Evolutionary conservation across 345 rosid species (phyloP).

Genomic region (Leavenworthia alabamica): DNA sequence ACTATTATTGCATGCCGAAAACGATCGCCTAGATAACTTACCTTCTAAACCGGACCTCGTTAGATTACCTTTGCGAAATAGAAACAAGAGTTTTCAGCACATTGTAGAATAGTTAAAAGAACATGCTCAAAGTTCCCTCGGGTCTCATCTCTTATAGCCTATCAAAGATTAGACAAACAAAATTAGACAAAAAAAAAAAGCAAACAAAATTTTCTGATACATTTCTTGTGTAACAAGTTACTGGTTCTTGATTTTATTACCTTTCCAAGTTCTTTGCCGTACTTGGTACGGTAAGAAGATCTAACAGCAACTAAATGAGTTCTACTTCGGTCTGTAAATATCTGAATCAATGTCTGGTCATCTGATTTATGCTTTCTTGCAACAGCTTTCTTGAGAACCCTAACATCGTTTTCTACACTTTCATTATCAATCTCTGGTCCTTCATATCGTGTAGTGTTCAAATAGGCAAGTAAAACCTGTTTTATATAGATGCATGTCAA

Average conservation of each 20-base stretch:
- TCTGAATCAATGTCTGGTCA: slow-evolving; percentile 36
- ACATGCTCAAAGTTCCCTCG: slow-evolving; percentile 44
- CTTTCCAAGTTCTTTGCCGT: slow-evolving; percentile 39
- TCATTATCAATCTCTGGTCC: slow-evolving; percentile 55
- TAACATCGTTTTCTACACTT: slow-evolving; percentile 48
- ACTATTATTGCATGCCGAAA: no score
- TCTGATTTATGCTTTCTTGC: slow-evolving; percentile 39
- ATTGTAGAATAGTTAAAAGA: slow-evolving; percentile 47
- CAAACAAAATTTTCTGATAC: no score
- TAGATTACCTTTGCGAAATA: no score
- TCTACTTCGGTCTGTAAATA: slow-evolving; percentile 58
- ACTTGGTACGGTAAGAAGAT: slow-evolving; percentile 34
- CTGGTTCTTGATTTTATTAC: slow-evolving; percentile 26
- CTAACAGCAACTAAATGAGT: slow-evolving; percentile 48
- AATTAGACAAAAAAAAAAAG: no score
- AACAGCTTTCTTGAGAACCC: slow-evolving; percentile 33
- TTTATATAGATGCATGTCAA: not conserved
- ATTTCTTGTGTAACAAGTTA: slow-evolving; percentile 5
- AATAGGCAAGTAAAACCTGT: slow-evolving; percentile 47
- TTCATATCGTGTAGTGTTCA: slow-evolving; percentile 50
- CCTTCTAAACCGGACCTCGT: no score
- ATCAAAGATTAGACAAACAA: not conserved
- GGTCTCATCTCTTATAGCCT: slow-evolving; percentile 52
- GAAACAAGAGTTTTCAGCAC: slow-evolving; percentile 49
- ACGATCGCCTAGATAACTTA: no score